Evolutionary conservation across 2,329 filamentous ascomycete genomes (phyloP).

Genomic region (Blastomyces parvus): DNA sequence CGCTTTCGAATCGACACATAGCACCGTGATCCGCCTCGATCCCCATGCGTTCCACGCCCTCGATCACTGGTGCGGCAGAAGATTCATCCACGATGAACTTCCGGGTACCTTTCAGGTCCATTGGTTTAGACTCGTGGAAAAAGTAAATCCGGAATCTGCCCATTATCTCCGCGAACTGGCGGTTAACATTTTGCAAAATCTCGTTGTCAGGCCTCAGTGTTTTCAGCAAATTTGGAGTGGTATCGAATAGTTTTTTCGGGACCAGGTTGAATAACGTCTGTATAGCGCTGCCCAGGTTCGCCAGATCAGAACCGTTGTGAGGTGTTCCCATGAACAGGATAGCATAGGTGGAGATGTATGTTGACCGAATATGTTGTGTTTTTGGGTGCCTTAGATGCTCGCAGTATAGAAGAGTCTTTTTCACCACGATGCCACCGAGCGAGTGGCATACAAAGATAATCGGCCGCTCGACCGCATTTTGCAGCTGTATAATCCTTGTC

Average conservation of each 20-base stretch:
- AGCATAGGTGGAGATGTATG: conserved; percentile 66
- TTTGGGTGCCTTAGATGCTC: conserved; percentile 48
- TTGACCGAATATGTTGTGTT: conserved; percentile 55
- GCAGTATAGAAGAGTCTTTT: conserved; percentile 59
- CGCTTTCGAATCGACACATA: conserved; percentile 63
- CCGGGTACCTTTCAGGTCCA: conserved; percentile 55
- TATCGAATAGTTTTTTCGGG: conserved; percentile 57
- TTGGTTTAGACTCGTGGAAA: conserved; percentile 65
- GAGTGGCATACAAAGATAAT: conserved; percentile 71
- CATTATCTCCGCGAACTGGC: conserved; percentile 61
- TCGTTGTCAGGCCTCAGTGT: conserved; percentile 66
- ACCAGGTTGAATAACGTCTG: conserved; percentile 59
- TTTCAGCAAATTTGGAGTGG: conserved; percentile 57
- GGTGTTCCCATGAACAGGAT: conserved; percentile 70
- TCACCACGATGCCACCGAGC: conserved; percentile 62
- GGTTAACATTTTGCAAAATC: conserved; percentile 64
- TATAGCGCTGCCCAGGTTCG: conserved; percentile 57
- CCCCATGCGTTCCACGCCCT: conserved; percentile 63
- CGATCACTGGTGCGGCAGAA: conserved; percentile 59
- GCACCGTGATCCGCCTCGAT: conserved; percentile 62
- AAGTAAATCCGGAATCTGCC: conserved; percentile 64
- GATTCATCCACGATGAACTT: conserved; percentile 58
- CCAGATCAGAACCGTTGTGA: conserved; percentile 59
- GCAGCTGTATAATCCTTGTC: conserved; percentile 25
- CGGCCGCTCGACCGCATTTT: conserved; percentile 48